Conservation (phyloP, 768 basidiomycete genomes). For the Termitomyces sp. region DNA sequence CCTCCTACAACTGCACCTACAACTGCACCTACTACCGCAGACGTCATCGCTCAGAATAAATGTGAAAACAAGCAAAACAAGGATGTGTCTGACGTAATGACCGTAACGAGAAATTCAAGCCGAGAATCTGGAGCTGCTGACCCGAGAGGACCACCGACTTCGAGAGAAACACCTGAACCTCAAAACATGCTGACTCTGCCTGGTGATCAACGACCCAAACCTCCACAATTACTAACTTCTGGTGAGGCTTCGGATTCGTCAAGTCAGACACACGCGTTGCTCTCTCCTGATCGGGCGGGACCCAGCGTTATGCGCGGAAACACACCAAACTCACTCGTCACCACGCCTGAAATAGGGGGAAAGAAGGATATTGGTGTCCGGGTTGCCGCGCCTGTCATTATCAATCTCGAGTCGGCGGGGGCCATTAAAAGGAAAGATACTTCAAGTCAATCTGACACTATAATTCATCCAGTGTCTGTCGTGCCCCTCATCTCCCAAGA, state of each 20-base stretch:
- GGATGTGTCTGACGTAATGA: slow-evolving; percentile 41
- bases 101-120: slow-evolving; percentile 25
- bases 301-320: slow-evolving; percentile 5
- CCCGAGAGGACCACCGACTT: slow-evolving; percentile 18
- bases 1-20: slow-evolving; percentile 47
- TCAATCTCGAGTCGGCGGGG: slow-evolving; percentile 32
- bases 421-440: slow-evolving; percentile 6
- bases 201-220: slow-evolving; percentile 26
- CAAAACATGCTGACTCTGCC: slow-evolving; percentile 20
- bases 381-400: slow-evolving; percentile 58
- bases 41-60: slow-evolving; percentile 6
- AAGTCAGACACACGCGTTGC: slow-evolving; percentile 25
- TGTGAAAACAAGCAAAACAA: slow-evolving; percentile 29
- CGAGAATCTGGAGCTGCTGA: slow-evolving; percentile 47
- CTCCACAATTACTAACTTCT: slow-evolving; percentile 26
- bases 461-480: slow-evolving; percentile 16
- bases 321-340: slow-evolving; percentile 24
- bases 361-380: slow-evolving; percentile 52
- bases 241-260: slow-evolving; percentile 13
- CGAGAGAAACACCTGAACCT: slow-evolving; percentile 12
- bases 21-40: slow-evolving; percentile 34
- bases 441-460: slow-evolving; percentile 18
- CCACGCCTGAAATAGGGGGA: slow-evolving; percentile 60
- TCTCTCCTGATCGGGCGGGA: slow-evolving; percentile 16
- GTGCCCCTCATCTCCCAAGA: slow-evolving; percentile 19